Conservation (phyloP, 305 asterid genomes). For the Solanum hybrid region DNA sequence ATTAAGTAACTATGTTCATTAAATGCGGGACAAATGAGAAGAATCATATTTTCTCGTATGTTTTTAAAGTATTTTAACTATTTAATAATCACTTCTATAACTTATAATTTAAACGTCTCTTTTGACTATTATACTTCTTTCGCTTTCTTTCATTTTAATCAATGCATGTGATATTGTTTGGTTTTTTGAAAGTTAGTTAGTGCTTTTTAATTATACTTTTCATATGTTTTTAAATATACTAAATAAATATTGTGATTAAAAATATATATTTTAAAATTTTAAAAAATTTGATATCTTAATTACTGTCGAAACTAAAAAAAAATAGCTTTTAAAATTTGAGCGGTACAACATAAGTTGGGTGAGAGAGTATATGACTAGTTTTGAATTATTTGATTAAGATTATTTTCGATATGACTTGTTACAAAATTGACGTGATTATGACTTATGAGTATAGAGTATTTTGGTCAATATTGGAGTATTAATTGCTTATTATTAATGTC, state of each 20-base stretch:
- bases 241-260: no score
- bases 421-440: not conserved
- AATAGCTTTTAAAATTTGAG: not conserved
- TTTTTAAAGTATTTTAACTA: no score
- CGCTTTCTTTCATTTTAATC: no score
- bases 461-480: not conserved
- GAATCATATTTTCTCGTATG: no score
- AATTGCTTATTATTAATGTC: not conserved
- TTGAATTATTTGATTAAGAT: not conserved
- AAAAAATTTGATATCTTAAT: not conserved
- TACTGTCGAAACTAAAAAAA: no score
- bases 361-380: not conserved
- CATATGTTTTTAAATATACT: no score
- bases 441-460: not conserved
- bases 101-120: no score
- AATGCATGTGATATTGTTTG: not conserved
- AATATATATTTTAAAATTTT: no score
- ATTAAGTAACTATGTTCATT: not conserved
- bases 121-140: not conserved
- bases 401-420: not conserved
- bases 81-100: no score
- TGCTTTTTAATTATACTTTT: no score
- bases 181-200: not conserved
- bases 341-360: not conserved
- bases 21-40: fast-evolving